Percentiles rank a stretch among this genome's conserved stretches.
These are phyloP conservation scores for Periconia macrospinosa DNA, from an alignment of 2,329 filamentous ascomycete genomes.

Conservation along the genomic window DNA sequence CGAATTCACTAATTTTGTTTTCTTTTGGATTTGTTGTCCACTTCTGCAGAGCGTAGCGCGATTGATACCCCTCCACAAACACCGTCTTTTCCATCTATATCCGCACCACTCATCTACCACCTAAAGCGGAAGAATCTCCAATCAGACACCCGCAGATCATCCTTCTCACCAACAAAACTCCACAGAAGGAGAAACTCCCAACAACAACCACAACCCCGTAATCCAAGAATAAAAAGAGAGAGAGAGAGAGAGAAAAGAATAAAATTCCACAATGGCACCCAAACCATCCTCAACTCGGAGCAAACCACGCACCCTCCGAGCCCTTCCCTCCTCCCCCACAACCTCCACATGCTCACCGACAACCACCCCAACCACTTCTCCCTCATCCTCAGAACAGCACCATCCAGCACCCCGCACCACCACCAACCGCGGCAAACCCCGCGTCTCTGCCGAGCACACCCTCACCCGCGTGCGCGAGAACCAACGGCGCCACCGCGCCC, in stretches of 20 bases:
- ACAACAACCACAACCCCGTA: no score
- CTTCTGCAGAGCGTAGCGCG: background rate
- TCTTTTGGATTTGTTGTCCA: background rate
- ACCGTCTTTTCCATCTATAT: no score
- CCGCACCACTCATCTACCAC: no score
- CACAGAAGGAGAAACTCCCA: no score
- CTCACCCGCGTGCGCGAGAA: constrained; percentile 53
- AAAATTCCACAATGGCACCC: background rate
- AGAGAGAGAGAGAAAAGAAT: background rate
- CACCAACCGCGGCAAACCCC: constrained; percentile 11
- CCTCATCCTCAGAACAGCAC: background rate
- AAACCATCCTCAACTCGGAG: background rate
- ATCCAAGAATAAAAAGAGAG: no score
- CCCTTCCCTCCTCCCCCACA: background rate
- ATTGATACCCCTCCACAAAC: no score
- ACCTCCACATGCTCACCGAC: background rate
- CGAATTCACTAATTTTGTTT: background rate
- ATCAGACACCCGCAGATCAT: no score
- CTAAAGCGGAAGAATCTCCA: no score
- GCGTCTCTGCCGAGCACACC: constrained; percentile 39
- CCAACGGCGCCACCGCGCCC: constrained; percentile 54
- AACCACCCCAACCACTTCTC: background rate
- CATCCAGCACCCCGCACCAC: background rate
- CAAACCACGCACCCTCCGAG: background rate
- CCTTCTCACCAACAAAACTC: no score